Conservation (phyloP, 805 yeast species). For the Metschnikowia proteae region DNA sequence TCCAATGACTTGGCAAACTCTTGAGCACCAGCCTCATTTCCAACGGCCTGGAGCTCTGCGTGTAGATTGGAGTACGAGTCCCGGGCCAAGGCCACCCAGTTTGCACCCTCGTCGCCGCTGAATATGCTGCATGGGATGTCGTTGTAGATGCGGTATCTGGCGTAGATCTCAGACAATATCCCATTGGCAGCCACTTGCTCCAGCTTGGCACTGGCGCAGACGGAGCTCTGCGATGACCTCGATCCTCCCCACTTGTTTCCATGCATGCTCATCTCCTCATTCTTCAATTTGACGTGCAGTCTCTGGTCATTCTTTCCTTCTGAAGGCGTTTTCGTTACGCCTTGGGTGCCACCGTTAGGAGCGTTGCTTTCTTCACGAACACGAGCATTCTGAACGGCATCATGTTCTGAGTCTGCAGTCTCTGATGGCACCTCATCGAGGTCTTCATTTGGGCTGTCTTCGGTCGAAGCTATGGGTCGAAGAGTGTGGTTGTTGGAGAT, state of each 20-base stretch:
- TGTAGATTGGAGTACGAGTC: conserved; percentile 26
- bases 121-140: conserved; percentile 15
- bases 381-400: background rate
- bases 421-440: background rate
- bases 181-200: background rate
- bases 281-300: background rate
- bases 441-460: background rate
- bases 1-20: conserved; percentile 1
- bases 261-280: background rate
- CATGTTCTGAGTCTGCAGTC: background rate
- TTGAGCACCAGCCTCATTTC: conserved; percentile 11
- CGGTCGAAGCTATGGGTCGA: background rate
- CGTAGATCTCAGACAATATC: conserved; percentile 5
- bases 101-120: conserved; percentile 20
- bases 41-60: conserved; percentile 22
- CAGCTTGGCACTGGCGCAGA: background rate
- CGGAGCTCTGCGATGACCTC: background rate
- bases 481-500: background rate
- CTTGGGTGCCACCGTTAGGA: background rate
- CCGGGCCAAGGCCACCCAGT: conserved; percentile 23
- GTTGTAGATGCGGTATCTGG: conserved; percentile 15
- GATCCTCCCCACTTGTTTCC: background rate
- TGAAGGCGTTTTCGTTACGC: background rate
- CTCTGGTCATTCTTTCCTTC: background rate
- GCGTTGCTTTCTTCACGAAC: background rate